These are phyloP conservation scores for Tetradesmus lagerheimii DNA, from an alignment of 139 green algal species.

Conservation along the genomic window DNA sequence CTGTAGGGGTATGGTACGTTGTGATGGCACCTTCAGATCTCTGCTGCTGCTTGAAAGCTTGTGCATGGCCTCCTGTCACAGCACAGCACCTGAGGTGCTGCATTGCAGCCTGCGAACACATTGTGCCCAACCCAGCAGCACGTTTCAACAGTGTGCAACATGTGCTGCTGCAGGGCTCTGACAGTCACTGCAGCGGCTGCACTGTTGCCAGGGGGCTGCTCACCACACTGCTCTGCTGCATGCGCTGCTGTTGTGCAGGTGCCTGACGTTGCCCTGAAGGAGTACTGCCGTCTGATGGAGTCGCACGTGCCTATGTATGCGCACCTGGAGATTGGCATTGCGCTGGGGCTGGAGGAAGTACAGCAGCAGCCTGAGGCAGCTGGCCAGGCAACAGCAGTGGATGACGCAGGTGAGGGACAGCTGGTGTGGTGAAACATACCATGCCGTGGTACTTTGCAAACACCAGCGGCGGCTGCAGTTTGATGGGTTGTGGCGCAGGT, in stretches of 20 bases:
- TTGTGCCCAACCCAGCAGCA: no score
- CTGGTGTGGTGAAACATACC: not conserved
- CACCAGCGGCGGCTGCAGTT: no score
- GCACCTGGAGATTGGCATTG: conserved; percentile 42
- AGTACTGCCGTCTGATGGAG: conserved; percentile 32
- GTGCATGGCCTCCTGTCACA: no score
- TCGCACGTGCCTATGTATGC: conserved; percentile 1
- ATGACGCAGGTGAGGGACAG: not conserved
- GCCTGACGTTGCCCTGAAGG: not conserved
- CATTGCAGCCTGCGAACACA: no score
- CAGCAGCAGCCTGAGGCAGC: conserved; percentile 16
- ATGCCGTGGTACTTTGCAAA: not conserved
- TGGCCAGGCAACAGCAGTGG: not conserved
- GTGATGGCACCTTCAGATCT: no score
- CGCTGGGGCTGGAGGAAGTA: conserved; percentile 13
- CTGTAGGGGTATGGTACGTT: not conserved
- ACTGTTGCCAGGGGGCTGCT: not conserved
- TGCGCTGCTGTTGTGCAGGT: not conserved
- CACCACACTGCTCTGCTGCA: no score
- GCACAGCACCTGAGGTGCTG: no score
- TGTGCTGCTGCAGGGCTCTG: not conserved
- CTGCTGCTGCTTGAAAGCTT: no score
- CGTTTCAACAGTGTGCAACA: no score
- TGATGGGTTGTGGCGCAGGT: no score
- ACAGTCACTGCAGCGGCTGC: not conserved